phyloP scores from a whole-genome alignment of 192 early-diverging fungal genomes.

The Coemansia sp. region DNA sequence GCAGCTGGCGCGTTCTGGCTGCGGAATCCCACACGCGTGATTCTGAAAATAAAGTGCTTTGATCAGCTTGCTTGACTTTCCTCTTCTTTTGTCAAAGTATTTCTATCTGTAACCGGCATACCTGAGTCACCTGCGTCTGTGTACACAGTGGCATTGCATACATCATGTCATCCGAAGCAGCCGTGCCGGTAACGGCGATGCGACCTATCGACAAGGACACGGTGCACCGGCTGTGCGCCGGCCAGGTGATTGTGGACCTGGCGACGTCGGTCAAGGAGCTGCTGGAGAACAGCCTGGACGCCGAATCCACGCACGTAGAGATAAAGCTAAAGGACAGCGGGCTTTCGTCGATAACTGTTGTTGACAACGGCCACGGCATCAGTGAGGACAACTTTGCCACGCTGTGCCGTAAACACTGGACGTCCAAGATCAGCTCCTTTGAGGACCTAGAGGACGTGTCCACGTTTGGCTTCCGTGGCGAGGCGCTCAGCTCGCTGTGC shows the following conservation, averaged over 20 bases:
- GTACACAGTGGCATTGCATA: too few relatives aligned
- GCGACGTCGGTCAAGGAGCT: slow-evolving; percentile 87
- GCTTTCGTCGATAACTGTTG: slow-evolving; percentile 66
- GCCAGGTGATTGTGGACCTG: slow-evolving; percentile 85
- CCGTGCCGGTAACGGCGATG: too few relatives aligned
- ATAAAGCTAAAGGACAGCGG: slow-evolving; percentile 79
- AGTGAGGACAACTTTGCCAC: slow-evolving; percentile 54
- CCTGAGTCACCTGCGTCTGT: too few relatives aligned
- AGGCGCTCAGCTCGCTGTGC: slow-evolving; percentile 89
- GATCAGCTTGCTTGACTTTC: too few relatives aligned
- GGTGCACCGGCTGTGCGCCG: slow-evolving; percentile 79
- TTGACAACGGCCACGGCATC: slow-evolving; percentile 89
- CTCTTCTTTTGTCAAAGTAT: background rate
- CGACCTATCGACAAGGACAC: slow-evolving; percentile 41
- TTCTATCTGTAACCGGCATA: too few relatives aligned
- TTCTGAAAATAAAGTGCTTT: too few relatives aligned
- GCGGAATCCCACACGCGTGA: too few relatives aligned
- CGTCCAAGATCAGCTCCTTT: slow-evolving; percentile 78
- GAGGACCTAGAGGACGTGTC: slow-evolving; percentile 68
- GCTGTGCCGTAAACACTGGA: slow-evolving; percentile 85
- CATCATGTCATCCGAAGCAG: too few relatives aligned
- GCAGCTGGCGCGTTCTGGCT: too few relatives aligned
- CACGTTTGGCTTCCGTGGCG: slow-evolving; percentile 92
- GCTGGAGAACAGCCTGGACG: slow-evolving; percentile 91
- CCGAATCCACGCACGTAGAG: slow-evolving; percentile 76